These are phyloP conservation scores for Zygosaccharomyces sapae DNA, from an alignment of 1,139 yeast species.

Conservation along the genomic window DNA sequence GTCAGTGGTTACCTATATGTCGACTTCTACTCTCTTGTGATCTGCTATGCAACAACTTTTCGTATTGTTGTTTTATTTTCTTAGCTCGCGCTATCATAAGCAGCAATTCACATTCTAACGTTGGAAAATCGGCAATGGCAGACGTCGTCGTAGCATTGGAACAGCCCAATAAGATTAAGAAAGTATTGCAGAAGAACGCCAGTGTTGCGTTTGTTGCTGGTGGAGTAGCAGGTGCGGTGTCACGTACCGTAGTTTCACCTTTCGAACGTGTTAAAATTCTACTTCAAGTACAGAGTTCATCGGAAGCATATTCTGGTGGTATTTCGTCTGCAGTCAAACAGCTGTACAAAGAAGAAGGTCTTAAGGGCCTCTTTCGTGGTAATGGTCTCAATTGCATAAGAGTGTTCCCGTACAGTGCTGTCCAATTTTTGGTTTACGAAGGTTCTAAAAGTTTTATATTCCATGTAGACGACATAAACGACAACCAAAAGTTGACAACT, in stretches of 20 bases:
- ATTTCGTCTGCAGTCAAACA: slow-evolving; percentile 68
- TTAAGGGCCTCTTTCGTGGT: slow-evolving; percentile 84
- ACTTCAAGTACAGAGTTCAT: slow-evolving; percentile 74
- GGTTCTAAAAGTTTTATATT: slow-evolving; percentile 52
- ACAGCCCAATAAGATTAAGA: slow-evolving; percentile 24
- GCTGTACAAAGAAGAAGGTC: slow-evolving; percentile 87
- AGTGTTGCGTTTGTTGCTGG: slow-evolving; percentile 68
- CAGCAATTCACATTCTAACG: neutral
- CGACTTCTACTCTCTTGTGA: no score
- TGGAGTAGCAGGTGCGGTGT: slow-evolving; percentile 86
- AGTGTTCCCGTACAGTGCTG: slow-evolving; percentile 91
- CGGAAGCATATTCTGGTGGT: slow-evolving; percentile 61
- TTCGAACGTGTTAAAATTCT: slow-evolving; percentile 91
- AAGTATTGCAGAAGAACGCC: slow-evolving; percentile 45
- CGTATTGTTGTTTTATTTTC: no score
- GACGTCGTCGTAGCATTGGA: slow-evolving; percentile 6
- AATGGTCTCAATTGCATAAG: slow-evolving; percentile 86
- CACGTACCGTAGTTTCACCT: slow-evolving; percentile 91
- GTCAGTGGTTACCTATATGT: no score
- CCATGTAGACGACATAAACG: slow-evolving; percentile 35
- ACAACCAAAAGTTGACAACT: slow-evolving; percentile 41
- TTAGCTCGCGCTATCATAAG: no score
- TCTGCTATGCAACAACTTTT: no score
- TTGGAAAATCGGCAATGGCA: slow-evolving; percentile 7
- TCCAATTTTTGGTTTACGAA: slow-evolving; percentile 86